Conservation (phyloP, 2,329 filamentous ascomycete genomes). For the Ophiostoma montium region DNA sequence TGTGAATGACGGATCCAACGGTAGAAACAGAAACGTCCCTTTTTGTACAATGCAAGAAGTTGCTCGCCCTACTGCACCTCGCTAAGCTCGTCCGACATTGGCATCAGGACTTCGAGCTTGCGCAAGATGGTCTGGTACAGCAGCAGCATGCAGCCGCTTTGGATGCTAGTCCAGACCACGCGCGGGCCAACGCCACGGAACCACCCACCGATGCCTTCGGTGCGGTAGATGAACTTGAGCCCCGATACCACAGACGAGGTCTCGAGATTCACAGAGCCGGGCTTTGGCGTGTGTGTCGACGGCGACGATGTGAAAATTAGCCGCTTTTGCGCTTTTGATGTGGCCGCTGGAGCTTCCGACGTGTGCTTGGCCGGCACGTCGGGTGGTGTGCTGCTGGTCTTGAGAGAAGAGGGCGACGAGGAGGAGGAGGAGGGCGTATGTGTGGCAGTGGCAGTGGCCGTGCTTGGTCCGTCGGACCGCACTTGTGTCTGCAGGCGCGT, state of each 20-base stretch:
- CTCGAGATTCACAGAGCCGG: slow-evolving; percentile 66
- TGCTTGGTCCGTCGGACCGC: slow-evolving; percentile 22
- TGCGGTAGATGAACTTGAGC: slow-evolving; percentile 73
- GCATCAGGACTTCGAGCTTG: slow-evolving; percentile 47
- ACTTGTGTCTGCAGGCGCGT: slow-evolving; percentile 92
- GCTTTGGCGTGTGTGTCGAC: slow-evolving; percentile 65
- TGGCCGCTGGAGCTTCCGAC: slow-evolving; percentile 12
- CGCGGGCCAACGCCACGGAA: slow-evolving; percentile 90
- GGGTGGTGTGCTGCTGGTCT: slow-evolving; percentile 5
- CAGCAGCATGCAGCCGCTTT: slow-evolving; percentile 93
- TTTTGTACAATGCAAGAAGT: not conserved
- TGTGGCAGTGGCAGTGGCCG: not conserved
- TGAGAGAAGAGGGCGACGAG: slow-evolving; percentile 6
- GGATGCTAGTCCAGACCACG: slow-evolving; percentile 92
- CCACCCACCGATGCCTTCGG: slow-evolving; percentile 78
- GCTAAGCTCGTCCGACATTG: slow-evolving; percentile 15
- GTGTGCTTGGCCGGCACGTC: slow-evolving; percentile 10
- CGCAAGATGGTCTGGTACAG: slow-evolving; percentile 81
- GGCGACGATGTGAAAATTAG: slow-evolving; percentile 83
- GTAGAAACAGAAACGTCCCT: not conserved
- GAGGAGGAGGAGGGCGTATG: not conserved
- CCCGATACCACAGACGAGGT: slow-evolving; percentile 83
- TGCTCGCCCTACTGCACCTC: not conserved
- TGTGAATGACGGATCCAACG: not conserved
- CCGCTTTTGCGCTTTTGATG: slow-evolving; percentile 39